Percentiles rank a stretch among this genome's conserved stretches.
phyloP scores from a whole-genome alignment of 169 alveolate species.

The Eimeria tenella region DNA sequence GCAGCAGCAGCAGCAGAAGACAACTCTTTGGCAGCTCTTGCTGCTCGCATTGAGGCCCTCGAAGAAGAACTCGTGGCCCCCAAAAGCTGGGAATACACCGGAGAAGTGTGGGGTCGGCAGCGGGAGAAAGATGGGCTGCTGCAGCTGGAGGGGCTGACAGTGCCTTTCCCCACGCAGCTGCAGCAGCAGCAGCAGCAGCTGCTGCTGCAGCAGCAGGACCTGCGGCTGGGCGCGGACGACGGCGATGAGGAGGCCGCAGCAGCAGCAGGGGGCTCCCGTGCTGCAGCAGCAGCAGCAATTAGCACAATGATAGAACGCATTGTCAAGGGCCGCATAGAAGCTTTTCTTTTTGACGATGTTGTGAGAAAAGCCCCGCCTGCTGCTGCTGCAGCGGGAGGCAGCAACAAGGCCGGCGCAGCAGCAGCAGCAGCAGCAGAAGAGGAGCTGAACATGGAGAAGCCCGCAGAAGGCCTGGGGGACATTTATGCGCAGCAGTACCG shows the following conservation, averaged over 20 bases:
- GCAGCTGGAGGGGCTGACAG: conserved; percentile 49
- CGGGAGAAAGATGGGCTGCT: conserved; percentile 53
- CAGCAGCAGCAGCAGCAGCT: conserved; percentile 55
- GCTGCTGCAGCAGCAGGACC: conserved; percentile 41
- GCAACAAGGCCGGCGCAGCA: conserved; percentile 43
- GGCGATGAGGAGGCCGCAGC: conserved; percentile 28
- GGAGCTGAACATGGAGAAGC: conserved; percentile 58
- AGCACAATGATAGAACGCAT: conserved; percentile 57
- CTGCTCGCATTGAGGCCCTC: conserved; percentile 13
- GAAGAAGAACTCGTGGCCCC: conserved; percentile 69
- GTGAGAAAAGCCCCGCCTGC: conserved; percentile 19
- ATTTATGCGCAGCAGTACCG: conserved; percentile 56
- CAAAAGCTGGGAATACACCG: conserved; percentile 64
- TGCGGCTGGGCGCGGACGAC: conserved; percentile 7
- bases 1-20: conserved; percentile 37
- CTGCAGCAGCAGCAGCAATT: conserved; percentile 33
- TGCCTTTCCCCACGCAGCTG: conserved; percentile 19
- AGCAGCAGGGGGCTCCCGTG: not conserved
- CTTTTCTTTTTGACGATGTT: conserved; percentile 65
- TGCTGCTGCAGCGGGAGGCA: not conserved
- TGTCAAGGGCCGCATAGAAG: conserved; percentile 62
- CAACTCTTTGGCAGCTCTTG: conserved; percentile 42
- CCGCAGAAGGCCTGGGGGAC: conserved; percentile 67
- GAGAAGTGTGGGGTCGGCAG: conserved; percentile 76
- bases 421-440: conserved; percentile 44